Evolutionary conservation across 208 protist species (phyloP).

Genomic region (Acanthamoeba rhysodes): DNA sequence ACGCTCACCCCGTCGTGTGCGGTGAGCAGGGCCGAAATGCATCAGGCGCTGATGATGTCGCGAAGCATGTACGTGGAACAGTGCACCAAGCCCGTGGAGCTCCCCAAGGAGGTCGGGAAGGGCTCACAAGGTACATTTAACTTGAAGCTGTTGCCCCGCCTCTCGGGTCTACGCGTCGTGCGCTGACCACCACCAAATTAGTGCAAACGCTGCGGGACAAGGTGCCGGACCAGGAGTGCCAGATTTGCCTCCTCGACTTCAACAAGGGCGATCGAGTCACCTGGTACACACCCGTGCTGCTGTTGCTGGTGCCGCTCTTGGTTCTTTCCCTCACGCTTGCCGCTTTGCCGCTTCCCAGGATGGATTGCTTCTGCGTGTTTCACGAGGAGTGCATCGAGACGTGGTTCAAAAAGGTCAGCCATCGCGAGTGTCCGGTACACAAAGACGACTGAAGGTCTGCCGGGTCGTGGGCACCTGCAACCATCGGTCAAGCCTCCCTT

Average conservation of each 20-base stretch:
- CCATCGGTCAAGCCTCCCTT: too few relatives aligned
- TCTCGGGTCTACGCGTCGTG: neutral
- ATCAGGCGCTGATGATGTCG: conserved; percentile 43
- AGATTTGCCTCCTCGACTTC: conserved; percentile 42
- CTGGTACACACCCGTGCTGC: neutral
- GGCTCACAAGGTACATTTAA: conserved; percentile 1
- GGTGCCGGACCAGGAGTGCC: conserved; percentile 42
- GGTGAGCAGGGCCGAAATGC: neutral
- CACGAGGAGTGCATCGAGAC: conserved; percentile 47
- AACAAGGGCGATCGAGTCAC: conserved; percentile 46
- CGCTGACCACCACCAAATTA: neutral
- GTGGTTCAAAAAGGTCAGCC: conserved; percentile 48
- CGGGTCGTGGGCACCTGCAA: neutral
- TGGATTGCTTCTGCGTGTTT: conserved; percentile 74
- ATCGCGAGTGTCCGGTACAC: conserved; percentile 60
- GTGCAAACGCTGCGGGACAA: conserved; percentile 34
- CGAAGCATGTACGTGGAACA: neutral
- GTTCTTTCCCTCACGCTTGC: too few relatives aligned
- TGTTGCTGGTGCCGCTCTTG: neutral
- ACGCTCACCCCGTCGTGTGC: neutral
- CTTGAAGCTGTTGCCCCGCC: neutral
- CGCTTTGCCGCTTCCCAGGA: neutral
- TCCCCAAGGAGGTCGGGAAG: conserved; percentile 56
- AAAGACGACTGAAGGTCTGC: conserved; percentile 1
- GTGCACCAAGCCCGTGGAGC: conserved; percentile 10